Evolutionary conservation across 2,329 filamentous ascomycete genomes (phyloP).

Genomic region (Penicillium nordicum): DNA sequence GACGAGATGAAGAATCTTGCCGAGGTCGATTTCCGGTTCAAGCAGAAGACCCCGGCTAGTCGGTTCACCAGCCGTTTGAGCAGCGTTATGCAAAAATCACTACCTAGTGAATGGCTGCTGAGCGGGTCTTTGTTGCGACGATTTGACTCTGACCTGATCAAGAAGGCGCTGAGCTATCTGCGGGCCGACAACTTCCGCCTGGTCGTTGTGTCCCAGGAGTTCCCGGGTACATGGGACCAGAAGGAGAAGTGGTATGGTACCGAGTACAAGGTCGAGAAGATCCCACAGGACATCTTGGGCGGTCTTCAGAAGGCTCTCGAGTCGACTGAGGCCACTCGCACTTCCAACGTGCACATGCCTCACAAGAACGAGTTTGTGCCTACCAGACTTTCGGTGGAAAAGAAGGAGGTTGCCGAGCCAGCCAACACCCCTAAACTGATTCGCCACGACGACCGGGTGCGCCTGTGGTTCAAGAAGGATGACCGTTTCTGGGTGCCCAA

Average conservation of each 20-base stretch:
- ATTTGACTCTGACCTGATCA: constrained; percentile 76
- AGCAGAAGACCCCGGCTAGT: constrained; percentile 85
- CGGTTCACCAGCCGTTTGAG: constrained; percentile 83
- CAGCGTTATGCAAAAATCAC: constrained; percentile 84
- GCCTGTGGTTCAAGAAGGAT: constrained; percentile 97
- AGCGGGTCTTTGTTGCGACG: constrained; percentile 75
- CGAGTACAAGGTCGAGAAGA: constrained; percentile 79
- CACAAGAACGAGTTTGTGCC: constrained; percentile 96
- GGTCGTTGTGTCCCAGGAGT: constrained; percentile 75
- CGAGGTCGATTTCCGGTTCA: constrained; percentile 93
- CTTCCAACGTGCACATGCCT: constrained; percentile 74
- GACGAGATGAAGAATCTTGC: constrained; percentile 86
- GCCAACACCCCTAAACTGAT: constrained; percentile 73
- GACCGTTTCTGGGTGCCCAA: constrained; percentile 98
- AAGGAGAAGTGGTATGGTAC: constrained; percentile 99
- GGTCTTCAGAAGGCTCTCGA: constrained; percentile 65
- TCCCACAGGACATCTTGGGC: constrained; percentile 70
- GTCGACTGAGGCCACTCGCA: constrained; percentile 56
- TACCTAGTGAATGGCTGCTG: constrained; percentile 82
- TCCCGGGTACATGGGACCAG: constrained; percentile 77
- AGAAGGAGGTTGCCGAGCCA: constrained; percentile 79
- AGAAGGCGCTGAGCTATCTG: constrained; percentile 68
- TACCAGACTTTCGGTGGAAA: constrained; percentile 87
- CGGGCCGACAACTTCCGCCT: constrained; percentile 87
- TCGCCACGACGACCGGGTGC: constrained; percentile 73